These are phyloP conservation scores for Paraconiothyrium sp. DNA, from an alignment of 2,329 filamentous ascomycete genomes.

Conservation along the genomic window DNA sequence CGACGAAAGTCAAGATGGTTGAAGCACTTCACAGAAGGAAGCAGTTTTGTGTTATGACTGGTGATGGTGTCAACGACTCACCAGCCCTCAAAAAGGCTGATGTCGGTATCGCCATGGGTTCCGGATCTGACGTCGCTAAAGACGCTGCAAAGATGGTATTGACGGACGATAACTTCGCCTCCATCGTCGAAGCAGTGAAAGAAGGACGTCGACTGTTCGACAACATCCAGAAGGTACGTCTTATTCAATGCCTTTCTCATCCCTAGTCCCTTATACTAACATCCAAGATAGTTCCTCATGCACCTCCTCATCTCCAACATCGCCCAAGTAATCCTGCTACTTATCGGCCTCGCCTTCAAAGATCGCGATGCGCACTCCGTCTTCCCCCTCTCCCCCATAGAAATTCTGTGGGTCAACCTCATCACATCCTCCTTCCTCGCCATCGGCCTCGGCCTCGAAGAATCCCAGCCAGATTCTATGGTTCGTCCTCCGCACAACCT, in stretches of 20 bases:
- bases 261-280: neutral
- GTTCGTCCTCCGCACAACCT: conserved; percentile 56
- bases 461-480: conserved; percentile 58
- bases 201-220: conserved; percentile 54
- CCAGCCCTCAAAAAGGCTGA: conserved; percentile 53
- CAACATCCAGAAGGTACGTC: conserved; percentile 51
- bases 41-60: conserved; percentile 55
- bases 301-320: conserved; percentile 60
- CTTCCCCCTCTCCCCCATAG: conserved; percentile 58
- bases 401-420: conserved; percentile 60
- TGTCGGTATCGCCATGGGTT: conserved; percentile 55
- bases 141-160: conserved; percentile 54
- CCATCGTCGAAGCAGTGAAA: conserved; percentile 53
- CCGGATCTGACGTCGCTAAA: conserved; percentile 52
- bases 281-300: conserved; percentile 50
- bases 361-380: conserved; percentile 54
- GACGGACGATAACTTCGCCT: conserved; percentile 54
- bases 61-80: conserved; percentile 54
- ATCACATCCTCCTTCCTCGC: conserved; percentile 59
- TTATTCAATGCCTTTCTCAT: neutral
- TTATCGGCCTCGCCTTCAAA: conserved; percentile 59
- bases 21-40: conserved; percentile 51
- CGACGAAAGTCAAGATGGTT: conserved; percentile 60
- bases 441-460: conserved; percentile 58
- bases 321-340: conserved; percentile 57